These are phyloP conservation scores for Plectosphaerella cucumerina DNA, from an alignment of 2,329 filamentous ascomycete genomes.

Conservation along the genomic window DNA sequence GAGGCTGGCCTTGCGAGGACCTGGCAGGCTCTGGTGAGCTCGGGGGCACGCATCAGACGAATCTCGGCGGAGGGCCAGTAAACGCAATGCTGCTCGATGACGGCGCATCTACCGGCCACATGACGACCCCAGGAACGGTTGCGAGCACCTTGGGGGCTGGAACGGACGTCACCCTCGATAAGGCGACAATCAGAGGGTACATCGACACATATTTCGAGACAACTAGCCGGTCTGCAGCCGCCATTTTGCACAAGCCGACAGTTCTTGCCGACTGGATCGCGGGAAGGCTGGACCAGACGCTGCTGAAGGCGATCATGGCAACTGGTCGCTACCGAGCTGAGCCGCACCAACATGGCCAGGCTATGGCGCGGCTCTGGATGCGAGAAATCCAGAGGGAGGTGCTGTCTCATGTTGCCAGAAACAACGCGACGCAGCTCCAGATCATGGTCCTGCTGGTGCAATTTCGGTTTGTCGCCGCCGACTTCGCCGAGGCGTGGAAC, in stretches of 20 bases:
- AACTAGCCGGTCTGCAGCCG: conserved; percentile 6
- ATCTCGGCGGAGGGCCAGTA: background rate
- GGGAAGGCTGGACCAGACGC: conserved; percentile 10
- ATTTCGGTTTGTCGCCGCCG: conserved; percentile 10
- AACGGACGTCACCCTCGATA: background rate
- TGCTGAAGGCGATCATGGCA: conserved; percentile 17
- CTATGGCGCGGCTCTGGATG: conserved; percentile 13
- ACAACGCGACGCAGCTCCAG: conserved; percentile 14
- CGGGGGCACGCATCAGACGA: background rate
- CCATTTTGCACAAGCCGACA: conserved; percentile 16
- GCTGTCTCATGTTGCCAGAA: background rate
- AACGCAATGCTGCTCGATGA: background rate
- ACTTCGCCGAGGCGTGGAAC: conserved; percentile 16
- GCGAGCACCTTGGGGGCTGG: background rate
- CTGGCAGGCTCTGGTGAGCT: no score
- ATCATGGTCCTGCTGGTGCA: conserved; percentile 14
- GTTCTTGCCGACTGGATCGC: conserved; percentile 19
- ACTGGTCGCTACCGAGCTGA: conserved; percentile 5
- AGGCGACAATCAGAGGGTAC: background rate
- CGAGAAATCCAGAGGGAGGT: conserved; percentile 12
- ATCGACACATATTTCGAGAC: conserved; percentile 19
- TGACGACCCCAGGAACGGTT: background rate
- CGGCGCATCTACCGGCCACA: background rate
- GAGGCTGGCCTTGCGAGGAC: background rate
- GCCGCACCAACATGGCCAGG: background rate